Evolutionary conservation across 1,284 basidiomycete species (phyloP), one percentile per base, ranked within the genome.

Genomic region (Coniophora puteana): DNA sequence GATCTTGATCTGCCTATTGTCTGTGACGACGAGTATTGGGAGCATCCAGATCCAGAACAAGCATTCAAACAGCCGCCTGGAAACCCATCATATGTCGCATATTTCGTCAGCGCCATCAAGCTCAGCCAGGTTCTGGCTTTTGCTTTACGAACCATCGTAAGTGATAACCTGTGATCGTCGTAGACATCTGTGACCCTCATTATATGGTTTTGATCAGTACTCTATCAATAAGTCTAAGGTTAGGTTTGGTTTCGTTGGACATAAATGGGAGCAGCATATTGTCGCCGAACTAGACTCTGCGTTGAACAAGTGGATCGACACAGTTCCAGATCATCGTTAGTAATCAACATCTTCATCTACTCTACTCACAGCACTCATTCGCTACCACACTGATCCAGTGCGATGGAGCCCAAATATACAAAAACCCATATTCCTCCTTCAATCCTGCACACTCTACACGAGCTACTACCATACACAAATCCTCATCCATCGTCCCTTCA

Each of bases 11-110:
- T 79, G 20, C 86, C 86, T 1, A 57, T 80, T 4, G 81, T 83
- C 16, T 80, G 85, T 14, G 82, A 89, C 45, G 88, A 91, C 55
- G 84, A 88, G 47, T 86, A 80, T 48, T 88, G 84, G 84, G 76
- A 78, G 13, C 59, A 74, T 54, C 68, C 73, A 0, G 72, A 78
- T 44, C 72, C 70, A 3, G 66, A 71, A 11, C 56, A 69, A 43
- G 58, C 63, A 0, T 81, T 80, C 58, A 70, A 68, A 43, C 78
- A 80, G 47, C 85, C 86, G 0, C 59, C 69, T 0, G 71, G 67
- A 13, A 72, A 73, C 50, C 77, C 80, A 0, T 76, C 76, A 4
- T 57, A 55, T 1, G 53, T 83, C 8, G 62, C 77, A 0, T 72
- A 69, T 24, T 89, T 89, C 51, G 69, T 74, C 31, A 65, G 71